These are phyloP conservation scores for Pyrrhoderma noxium DNA, from an alignment of 1,284 basidiomycete genomes.

Conservation along the genomic window DNA sequence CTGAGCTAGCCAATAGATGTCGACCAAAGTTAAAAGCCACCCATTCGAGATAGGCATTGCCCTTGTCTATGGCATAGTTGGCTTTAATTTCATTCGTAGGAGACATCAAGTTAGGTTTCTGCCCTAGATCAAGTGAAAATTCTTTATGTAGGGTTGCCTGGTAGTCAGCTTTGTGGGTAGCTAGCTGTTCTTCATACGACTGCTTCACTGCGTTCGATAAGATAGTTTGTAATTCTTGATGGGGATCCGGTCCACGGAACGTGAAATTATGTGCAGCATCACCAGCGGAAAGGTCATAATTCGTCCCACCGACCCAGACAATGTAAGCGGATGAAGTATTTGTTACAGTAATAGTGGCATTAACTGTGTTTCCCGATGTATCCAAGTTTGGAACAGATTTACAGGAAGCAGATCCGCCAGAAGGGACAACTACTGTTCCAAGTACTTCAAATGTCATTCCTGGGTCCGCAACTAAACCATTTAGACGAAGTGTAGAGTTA, in stretches of 20 bases:
- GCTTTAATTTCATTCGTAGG: conserved; percentile 51
- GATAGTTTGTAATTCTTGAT: conserved; percentile 36
- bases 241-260: conserved; percentile 57
- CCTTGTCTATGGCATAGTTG: conserved; percentile 45
- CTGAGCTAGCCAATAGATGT: conserved; percentile 55
- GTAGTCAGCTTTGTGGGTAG: conserved; percentile 46
- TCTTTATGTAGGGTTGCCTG: conserved; percentile 31
- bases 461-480: conserved; percentile 42
- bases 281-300: conserved; percentile 58
- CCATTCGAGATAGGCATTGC: conserved; percentile 66
- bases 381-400: conserved; percentile 23
- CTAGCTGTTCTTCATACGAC: conserved; percentile 32
- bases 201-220: conserved; percentile 30
- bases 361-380: conserved; percentile 23
- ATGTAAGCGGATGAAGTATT: conserved; percentile 48
- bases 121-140: conserved; percentile 56
- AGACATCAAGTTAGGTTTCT: conserved; percentile 40
- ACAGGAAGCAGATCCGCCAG: conserved; percentile 28
- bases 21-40: conserved; percentile 63
- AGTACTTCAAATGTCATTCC: conserved; percentile 69
- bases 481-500: conserved; percentile 46
- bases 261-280: conserved; percentile 47
- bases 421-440: conserved; percentile 36
- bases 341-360: conserved; percentile 48
- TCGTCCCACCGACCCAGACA: conserved; percentile 64